phyloP scores from a whole-genome alignment of 768 basidiomycete species.

The Leccinum uliginosum region DNA sequence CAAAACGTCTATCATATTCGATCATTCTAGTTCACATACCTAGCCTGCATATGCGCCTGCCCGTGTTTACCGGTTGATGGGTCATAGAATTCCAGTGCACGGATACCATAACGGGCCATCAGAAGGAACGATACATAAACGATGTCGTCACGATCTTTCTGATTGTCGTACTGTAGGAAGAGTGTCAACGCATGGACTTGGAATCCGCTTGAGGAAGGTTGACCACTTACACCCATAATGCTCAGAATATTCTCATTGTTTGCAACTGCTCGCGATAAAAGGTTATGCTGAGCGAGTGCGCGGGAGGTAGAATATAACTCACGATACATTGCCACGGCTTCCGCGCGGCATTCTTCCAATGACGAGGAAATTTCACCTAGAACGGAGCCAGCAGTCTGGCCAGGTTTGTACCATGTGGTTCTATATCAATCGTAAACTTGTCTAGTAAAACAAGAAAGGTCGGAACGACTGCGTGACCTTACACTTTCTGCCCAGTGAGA shows the following conservation, averaged over 20 bases:
- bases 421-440: slow-evolving; percentile 30
- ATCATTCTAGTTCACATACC: slow-evolving; percentile 40
- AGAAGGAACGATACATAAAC: slow-evolving; percentile 78
- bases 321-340: slow-evolving; percentile 81
- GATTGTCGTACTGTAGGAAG: slow-evolving; percentile 52
- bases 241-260: slow-evolving; percentile 71
- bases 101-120: slow-evolving; percentile 79
- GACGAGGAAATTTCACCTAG: slow-evolving; percentile 87
- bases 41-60: slow-evolving; percentile 90
- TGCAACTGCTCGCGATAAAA: slow-evolving; percentile 43
- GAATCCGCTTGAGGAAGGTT: neutral
- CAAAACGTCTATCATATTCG: neutral
- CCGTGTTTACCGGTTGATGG: slow-evolving; percentile 78
- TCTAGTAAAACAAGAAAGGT: neutral
- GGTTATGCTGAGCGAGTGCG: neutral
- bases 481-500: slow-evolving; percentile 74
- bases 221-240: slow-evolving; percentile 65
- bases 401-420: slow-evolving; percentile 83
- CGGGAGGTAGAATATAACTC: slow-evolving; percentile 22
- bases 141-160: slow-evolving; percentile 71
- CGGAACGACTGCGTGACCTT: slow-evolving; percentile 18
- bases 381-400: slow-evolving; percentile 78
- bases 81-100: slow-evolving; percentile 80
- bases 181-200: too few relatives aligned
- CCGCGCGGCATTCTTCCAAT: slow-evolving; percentile 89